Percentiles rank a stretch among this genome's conserved stretches.
phyloP scores from a whole-genome alignment of 176 grass and related monocot species.

The Rhynchospora breviuscula region DNA sequence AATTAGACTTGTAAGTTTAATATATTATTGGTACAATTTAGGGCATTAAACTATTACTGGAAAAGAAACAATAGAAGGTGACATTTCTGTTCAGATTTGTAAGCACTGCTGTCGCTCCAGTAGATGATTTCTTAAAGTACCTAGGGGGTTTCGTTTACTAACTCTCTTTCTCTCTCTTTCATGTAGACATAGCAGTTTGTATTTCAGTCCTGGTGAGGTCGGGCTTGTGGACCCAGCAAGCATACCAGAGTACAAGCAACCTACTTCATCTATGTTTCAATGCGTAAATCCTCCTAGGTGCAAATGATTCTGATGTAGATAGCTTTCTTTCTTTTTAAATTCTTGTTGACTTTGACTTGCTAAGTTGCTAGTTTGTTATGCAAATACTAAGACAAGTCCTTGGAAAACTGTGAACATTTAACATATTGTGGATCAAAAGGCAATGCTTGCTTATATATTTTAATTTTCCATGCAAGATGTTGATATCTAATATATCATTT shows the following conservation, averaged over 20 bases:
- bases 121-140: not conserved
- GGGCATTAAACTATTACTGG: too few species aligned
- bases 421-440: too few species aligned
- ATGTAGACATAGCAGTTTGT: constrained; percentile 73
- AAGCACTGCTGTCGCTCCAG: not conserved
- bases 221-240: constrained; percentile 59
- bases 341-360: not conserved
- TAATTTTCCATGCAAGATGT: too few species aligned
- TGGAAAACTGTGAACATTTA: too few species aligned
- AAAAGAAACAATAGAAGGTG: not conserved
- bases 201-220: constrained; percentile 76
- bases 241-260: constrained; percentile 95
- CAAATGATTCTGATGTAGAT: constrained; percentile 36
- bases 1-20: too few species aligned
- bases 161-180: constrained; percentile 9
- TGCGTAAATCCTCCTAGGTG: constrained; percentile 83
- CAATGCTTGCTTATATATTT: too few species aligned
- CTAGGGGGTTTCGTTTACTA: not conserved
- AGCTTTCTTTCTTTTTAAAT: not conserved
- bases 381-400: too few species aligned
- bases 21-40: too few species aligned
- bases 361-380: not conserved
- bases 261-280: constrained; percentile 68
- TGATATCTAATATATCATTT: too few species aligned
- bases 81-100: not conserved